Evolutionary conservation across 1,284 basidiomycete genomes (phyloP).

Genomic region (Pholiota adiposa): DNA sequence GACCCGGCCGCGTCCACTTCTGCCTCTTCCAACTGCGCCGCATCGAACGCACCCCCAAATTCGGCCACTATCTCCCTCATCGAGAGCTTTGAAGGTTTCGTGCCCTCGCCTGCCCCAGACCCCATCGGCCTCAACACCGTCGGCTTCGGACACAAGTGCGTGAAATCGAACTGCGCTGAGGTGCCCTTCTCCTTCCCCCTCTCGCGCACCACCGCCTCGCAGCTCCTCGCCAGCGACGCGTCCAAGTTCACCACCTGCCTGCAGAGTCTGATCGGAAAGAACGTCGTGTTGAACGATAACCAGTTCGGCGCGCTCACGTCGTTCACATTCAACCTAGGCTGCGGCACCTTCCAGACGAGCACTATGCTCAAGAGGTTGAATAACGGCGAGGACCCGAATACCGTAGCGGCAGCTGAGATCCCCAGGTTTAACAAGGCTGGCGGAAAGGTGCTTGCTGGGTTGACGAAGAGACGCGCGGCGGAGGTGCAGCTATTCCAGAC

Average conservation of each 20-base stretch:
- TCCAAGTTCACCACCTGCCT: slow-evolving; percentile 34
- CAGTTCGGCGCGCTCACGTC: slow-evolving; percentile 38
- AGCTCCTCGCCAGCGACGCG: slow-evolving; percentile 29
- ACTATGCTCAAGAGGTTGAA: slow-evolving; percentile 37
- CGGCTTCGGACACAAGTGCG: slow-evolving; percentile 36
- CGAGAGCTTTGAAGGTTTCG: slow-evolving; percentile 37
- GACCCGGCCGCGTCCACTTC: slow-evolving; percentile 23
- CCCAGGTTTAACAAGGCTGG: slow-evolving; percentile 37
- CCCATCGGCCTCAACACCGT: slow-evolving; percentile 35
- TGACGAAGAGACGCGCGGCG: slow-evolving; percentile 33
- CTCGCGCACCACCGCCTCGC: slow-evolving; percentile 11
- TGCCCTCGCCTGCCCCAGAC: slow-evolving; percentile 32
- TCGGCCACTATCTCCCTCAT: slow-evolving; percentile 33
- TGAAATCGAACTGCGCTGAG: slow-evolving; percentile 23
- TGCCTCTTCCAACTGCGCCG: slow-evolving; percentile 27
- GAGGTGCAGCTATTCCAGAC: slow-evolving; percentile 40
- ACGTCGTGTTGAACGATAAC: slow-evolving; percentile 37
- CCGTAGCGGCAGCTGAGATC: slow-evolving; percentile 36
- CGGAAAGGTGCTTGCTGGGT: slow-evolving; percentile 32
- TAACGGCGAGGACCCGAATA: slow-evolving; percentile 35
- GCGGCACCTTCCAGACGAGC: slow-evolving; percentile 31
- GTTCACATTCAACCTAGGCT: slow-evolving; percentile 39
- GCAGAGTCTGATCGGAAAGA: slow-evolving; percentile 29
- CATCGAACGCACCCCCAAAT: slow-evolving; percentile 31
- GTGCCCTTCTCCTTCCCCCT: slow-evolving; percentile 19